A percentile compares a stretch with the other conserved stretches of the same genome.
Evolutionary conservation across 768 basidiomycete species (phyloP).

Genomic region (Lentinula guzmanii): DNA sequence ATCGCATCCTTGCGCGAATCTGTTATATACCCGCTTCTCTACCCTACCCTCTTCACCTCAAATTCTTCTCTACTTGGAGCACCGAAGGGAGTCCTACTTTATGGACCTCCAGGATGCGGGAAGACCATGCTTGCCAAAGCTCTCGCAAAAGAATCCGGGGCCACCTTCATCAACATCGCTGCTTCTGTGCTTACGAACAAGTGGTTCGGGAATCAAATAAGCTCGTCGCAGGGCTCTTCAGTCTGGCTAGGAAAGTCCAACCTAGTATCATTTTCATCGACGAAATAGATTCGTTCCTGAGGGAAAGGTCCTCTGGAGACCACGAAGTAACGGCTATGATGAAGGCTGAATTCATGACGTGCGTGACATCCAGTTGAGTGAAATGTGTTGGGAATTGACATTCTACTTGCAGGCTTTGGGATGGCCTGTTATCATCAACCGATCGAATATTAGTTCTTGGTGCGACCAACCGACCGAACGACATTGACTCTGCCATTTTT

Average conservation of each 20-base stretch:
- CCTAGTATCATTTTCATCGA: slow-evolving; percentile 98
- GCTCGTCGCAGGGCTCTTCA: slow-evolving; percentile 90
- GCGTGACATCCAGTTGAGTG: slow-evolving; percentile 18
- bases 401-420: slow-evolving; percentile 68
- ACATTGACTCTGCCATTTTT: slow-evolving; percentile 81
- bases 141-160: slow-evolving; percentile 93
- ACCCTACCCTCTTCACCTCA: slow-evolving; percentile 80
- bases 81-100: slow-evolving; percentile 93
- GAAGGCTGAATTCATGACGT: slow-evolving; percentile 96
- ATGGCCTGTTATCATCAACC: slow-evolving; percentile 77
- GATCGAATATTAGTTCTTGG: slow-evolving; percentile 89
- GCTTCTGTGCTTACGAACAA: slow-evolving; percentile 71
- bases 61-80: slow-evolving; percentile 81
- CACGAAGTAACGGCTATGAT: slow-evolving; percentile 99
- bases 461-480: slow-evolving; percentile 92
- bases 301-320: slow-evolving; percentile 81
- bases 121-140: slow-evolving; percentile 99
- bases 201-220: slow-evolving; percentile 92
- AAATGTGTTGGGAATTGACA: neutral
- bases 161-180: slow-evolving; percentile 90
- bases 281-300: slow-evolving; percentile 93
- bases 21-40: slow-evolving; percentile 90
- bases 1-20: slow-evolving; percentile 89
- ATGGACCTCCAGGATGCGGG: slow-evolving; percentile 96
- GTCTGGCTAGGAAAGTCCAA: slow-evolving; percentile 88